Conservation (phyloP, 2,329 filamentous ascomycete genomes). For the Sclerotinia borealis region DNA sequence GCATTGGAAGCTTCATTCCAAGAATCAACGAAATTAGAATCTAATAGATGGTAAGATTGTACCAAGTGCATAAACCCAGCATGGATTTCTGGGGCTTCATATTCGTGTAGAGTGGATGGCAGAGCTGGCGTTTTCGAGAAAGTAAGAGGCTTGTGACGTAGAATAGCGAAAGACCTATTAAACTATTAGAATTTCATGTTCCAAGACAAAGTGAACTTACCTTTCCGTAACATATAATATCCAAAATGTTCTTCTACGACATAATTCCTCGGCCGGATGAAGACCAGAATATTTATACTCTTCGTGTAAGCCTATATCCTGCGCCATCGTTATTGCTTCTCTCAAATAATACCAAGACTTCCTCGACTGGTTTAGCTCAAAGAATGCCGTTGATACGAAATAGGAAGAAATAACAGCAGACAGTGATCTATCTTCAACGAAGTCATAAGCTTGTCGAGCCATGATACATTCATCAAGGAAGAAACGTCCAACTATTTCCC, state of each 20-base stretch:
- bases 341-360: conserved; percentile 58
- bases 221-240: conserved; percentile 56
- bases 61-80: conserved; percentile 55
- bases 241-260: conserved; percentile 54
- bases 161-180: conserved; percentile 54
- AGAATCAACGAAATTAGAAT: conserved; percentile 55
- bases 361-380: conserved; percentile 51
- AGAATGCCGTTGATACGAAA: conserved; percentile 54
- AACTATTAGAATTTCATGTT: neutral
- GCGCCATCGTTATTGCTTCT: conserved; percentile 54
- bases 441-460: conserved; percentile 50
- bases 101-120: conserved; percentile 45
- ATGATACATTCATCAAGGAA: conserved; percentile 53
- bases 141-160: conserved; percentile 57
- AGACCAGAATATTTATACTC: conserved; percentile 47
- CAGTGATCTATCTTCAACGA: conserved; percentile 49
- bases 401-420: conserved; percentile 56
- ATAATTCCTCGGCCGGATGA: conserved; percentile 45
- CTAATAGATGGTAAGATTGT: conserved; percentile 55
- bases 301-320: conserved; percentile 53
- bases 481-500: conserved; percentile 47
- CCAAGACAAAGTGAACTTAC: conserved; percentile 30
- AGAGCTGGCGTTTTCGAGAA: conserved; percentile 53
- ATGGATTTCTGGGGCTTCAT: conserved; percentile 47
- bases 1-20: conserved; percentile 54